Conservation (phyloP, 345 rosid genomes). For the Noccaea caerulescens region DNA sequence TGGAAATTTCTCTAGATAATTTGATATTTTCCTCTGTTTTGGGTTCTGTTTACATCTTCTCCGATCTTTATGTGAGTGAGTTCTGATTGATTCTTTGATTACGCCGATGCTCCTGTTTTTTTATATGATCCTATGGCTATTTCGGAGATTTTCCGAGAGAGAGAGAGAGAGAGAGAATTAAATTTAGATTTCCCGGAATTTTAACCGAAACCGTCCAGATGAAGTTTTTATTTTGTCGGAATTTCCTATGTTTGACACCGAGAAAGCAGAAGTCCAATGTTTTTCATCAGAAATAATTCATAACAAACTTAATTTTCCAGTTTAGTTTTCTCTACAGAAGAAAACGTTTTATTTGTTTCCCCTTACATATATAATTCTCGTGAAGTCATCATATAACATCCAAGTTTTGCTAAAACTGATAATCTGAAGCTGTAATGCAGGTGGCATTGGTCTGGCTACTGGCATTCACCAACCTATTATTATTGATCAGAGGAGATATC, state of each 20-base stretch:
- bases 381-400: not conserved
- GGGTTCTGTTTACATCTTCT: slow-evolving; percentile 4
- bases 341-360: slow-evolving; percentile 14
- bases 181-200: slow-evolving; percentile 8
- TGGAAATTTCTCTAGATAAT: slow-evolving; percentile 22
- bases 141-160: not conserved
- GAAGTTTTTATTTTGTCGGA: not conserved
- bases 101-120: slow-evolving; percentile 1
- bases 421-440: slow-evolving; percentile 45
- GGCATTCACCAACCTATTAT: slow-evolving; percentile 62
- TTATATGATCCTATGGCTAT: slow-evolving; percentile 14
- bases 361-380: slow-evolving; percentile 5
- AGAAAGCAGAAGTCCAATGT: slow-evolving; percentile 8
- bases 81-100: slow-evolving; percentile 20
- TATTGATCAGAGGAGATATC: slow-evolving; percentile 42
- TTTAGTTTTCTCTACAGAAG: slow-evolving; percentile 11
- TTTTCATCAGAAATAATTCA: slow-evolving; percentile 25
- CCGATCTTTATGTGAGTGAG: slow-evolving; percentile 34
- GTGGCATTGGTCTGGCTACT: slow-evolving; percentile 84
- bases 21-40: slow-evolving; percentile 35
- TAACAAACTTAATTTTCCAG: slow-evolving; percentile 1
- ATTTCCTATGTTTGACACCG: not conserved
- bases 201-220: not conserved
- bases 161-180: no score
- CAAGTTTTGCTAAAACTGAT: not conserved